Evolutionary conservation across 176 grass and related monocot genomes (phyloP), one percentile per base, ranked within the genome.

Genomic region (Eleusine indica): DNA sequence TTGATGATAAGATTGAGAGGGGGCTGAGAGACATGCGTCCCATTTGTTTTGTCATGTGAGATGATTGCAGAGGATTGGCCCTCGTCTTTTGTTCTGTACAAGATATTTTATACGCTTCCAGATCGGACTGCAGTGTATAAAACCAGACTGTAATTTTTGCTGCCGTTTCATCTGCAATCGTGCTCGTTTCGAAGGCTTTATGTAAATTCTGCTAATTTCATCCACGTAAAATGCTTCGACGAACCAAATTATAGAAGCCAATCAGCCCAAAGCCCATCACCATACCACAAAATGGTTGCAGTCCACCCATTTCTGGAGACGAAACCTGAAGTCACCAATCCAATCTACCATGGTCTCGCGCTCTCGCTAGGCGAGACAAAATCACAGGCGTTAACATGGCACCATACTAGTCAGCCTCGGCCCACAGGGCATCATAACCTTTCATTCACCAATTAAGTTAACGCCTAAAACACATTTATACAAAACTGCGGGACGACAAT

Each of bases 391-490:
- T 70, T 16, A 74, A 10, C 64, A 12, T 80, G 32, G 71, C 18
- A 69, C 43, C 43, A 70, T 42, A 79, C 37, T 32, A 57, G 18
- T 73, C 66, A 87, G 74, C 42, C 62, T 30, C 38, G 6, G 68
- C 51, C 51, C 84, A 90, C 30, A 66, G 43, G 68, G 69, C 72
- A 73, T 21, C 16, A 83, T 70, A 70, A 73, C 53, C 21, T 86
- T 74, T 37, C 74, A 90, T 68, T 86, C 40, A 86, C 21, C 74
- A 69, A 74, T 78, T 78, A n/a, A 60, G 64, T 82, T 46, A 75
- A 79, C 80, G 74, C 69, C 80, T 83, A 83, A 11, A 44, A 70
- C 89, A 87, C 76, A 87, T 87, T 84, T 90, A 65, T 90, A 90
- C 89, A 91, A 21, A 87, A 76, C 76, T 71, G 64, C n/a, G 13